Conservation (phyloP, 768 basidiomycete genomes). For the Podaxis sp. region DNA sequence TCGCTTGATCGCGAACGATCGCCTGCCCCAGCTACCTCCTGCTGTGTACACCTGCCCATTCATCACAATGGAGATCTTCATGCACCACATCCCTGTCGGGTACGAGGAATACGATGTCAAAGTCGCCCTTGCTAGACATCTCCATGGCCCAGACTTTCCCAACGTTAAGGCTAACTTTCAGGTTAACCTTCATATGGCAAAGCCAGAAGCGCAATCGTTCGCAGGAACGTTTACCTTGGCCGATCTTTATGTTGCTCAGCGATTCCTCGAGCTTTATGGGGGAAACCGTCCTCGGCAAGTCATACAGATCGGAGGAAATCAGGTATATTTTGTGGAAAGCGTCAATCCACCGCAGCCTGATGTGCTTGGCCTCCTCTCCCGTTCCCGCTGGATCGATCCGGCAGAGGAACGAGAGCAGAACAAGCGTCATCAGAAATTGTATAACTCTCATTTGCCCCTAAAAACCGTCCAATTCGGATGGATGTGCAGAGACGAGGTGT, state of each 20-base stretch:
- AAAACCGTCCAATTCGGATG: constrained; percentile 54
- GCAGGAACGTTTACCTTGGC: constrained; percentile 53
- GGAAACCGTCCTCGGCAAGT: background rate
- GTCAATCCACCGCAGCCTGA: constrained; percentile 24
- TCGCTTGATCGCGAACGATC: background rate
- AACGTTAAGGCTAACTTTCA: constrained; percentile 48
- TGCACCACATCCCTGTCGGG: constrained; percentile 33
- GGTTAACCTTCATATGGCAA: constrained; percentile 40
- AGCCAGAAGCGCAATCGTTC: constrained; percentile 33
- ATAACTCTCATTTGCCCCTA: constrained; percentile 29
- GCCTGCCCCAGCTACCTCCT: background rate
- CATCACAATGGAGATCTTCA: constrained; percentile 37
- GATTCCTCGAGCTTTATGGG: constrained; percentile 43
- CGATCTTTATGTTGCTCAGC: constrained; percentile 33
- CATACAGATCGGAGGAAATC: constrained; percentile 28
- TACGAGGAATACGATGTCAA: constrained; percentile 29
- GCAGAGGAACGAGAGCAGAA: constrained; percentile 31
- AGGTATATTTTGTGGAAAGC: constrained; percentile 32
- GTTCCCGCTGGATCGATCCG: constrained; percentile 43
- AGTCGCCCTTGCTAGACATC: constrained; percentile 37
- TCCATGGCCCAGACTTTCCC: constrained; percentile 45
- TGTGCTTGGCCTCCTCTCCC: constrained; percentile 36
- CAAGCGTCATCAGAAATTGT: constrained; percentile 27
- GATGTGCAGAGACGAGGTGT: constrained; percentile 53
- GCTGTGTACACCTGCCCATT: background rate